phyloP scores from a whole-genome alignment of 179 eudicot species.

The Beta macrorhiza region DNA sequence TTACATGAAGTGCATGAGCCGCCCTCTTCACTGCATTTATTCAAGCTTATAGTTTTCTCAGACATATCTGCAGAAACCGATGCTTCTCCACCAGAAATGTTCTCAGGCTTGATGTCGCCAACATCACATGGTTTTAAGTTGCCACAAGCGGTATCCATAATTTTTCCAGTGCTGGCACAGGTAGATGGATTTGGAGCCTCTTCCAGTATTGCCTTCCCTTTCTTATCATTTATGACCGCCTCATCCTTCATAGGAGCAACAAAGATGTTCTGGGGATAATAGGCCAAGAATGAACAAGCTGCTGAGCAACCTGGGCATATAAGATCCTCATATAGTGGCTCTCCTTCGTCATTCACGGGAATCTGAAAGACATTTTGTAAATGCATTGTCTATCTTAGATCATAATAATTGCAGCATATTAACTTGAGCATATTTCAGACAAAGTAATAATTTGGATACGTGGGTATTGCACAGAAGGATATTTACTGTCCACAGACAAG shows the following conservation, averaged over 20 bases:
- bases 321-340: conserved; percentile 77
- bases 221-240: conserved; percentile 35
- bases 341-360: conserved; percentile 88
- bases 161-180: conserved; percentile 31
- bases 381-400: conserved; percentile 8
- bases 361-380: conserved; percentile 42
- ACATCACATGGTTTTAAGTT: conserved; percentile 15
- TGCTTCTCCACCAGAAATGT: conserved; percentile 26
- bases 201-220: conserved; percentile 53
- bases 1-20: conserved; percentile 45
- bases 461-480: background rate
- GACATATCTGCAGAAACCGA: conserved; percentile 32
- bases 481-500: background rate
- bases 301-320: conserved; percentile 69
- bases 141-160: conserved; percentile 24
- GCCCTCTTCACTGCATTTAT: conserved; percentile 36
- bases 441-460: background rate
- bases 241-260: conserved; percentile 41
- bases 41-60: conserved; percentile 27
- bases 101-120: conserved; percentile 26
- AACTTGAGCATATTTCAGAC: conserved; percentile 2
- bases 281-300: conserved; percentile 62
- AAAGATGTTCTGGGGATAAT: conserved; percentile 58
- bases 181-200: conserved; percentile 24
- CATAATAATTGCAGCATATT: conserved; percentile 3